phyloP scores from a whole-genome alignment of 2,329 filamentous ascomycete genomes.

The Venturia oleaginea region DNA sequence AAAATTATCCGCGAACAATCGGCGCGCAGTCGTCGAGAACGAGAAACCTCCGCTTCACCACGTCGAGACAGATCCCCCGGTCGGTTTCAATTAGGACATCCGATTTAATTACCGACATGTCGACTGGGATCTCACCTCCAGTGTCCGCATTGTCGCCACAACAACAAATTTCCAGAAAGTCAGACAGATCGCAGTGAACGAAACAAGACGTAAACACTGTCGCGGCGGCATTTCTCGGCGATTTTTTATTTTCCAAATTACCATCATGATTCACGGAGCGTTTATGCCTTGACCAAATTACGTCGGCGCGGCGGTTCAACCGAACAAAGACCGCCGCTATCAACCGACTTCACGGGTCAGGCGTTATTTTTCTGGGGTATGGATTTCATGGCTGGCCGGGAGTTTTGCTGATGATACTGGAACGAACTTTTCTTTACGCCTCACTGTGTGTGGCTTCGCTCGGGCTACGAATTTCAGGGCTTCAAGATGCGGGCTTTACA shows the following conservation, averaged over 20 bases:
- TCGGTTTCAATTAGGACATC: not conserved
- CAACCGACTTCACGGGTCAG: not conserved
- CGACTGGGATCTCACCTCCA: not conserved
- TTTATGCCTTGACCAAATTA: not conserved
- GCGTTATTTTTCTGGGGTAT: not conserved
- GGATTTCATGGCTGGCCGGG: not conserved
- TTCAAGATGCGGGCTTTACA: too few species aligned
- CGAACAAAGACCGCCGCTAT: not conserved
- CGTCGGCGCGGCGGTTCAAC: not conserved
- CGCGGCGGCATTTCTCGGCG: not conserved
- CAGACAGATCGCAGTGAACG: not conserved
- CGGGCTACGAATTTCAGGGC: not conserved
- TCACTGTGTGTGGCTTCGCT: not conserved
- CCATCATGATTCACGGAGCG: not conserved
- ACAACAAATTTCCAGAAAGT: not conserved
- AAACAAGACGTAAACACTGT: not conserved
- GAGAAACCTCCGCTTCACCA: conserved; percentile 15
- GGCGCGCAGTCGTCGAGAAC: conserved; percentile 22
- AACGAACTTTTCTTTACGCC: not conserved
- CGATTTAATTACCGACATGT: not conserved
- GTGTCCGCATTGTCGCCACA: not conserved
- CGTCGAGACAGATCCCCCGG: not conserved
- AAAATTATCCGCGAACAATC: conserved; percentile 38
- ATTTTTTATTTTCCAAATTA: not conserved
- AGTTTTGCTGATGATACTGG: not conserved